Percentiles rank a stretch among this genome's conserved stretches.
These are phyloP conservation scores for Ramaria sp. DNA, from an alignment of 768 basidiomycete species.

Conservation along the genomic window DNA sequence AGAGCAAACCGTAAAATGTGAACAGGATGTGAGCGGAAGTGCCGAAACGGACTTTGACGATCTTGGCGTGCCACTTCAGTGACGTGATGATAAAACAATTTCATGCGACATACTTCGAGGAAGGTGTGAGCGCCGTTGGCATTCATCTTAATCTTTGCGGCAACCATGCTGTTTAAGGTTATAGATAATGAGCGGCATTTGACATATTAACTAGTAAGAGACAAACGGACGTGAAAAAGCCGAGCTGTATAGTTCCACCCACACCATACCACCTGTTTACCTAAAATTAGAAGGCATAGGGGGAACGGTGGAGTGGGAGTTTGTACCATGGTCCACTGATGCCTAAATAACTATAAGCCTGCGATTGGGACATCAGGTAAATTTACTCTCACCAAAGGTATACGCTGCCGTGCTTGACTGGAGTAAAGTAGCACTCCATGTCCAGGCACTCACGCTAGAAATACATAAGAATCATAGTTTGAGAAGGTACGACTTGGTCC, in stretches of 20 bases:
- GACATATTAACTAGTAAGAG: constrained; percentile 10
- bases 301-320: background rate
- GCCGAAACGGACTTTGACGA: constrained; percentile 40
- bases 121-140: constrained; percentile 50
- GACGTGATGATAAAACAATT: background rate
- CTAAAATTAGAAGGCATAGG: background rate
- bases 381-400: constrained; percentile 26
- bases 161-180: constrained; percentile 20
- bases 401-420: constrained; percentile 44
- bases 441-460: constrained; percentile 41
- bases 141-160: constrained; percentile 49
- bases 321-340: constrained; percentile 38
- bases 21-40: constrained; percentile 37
- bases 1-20: constrained; percentile 41
- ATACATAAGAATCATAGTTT: background rate
- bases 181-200: background rate
- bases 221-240: constrained; percentile 28
- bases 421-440: constrained; percentile 47
- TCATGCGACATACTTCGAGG: constrained; percentile 29
- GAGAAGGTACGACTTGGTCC: constrained; percentile 8
- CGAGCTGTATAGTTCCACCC: constrained; percentile 42
- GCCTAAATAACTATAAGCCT: constrained; percentile 16
- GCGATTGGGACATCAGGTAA: background rate
- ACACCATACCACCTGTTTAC: constrained; percentile 38
- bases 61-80: constrained; percentile 18